These are phyloP conservation scores for Yamadazyma diospyri DNA, from an alignment of 1,139 yeast species.

Conservation along the genomic window DNA sequence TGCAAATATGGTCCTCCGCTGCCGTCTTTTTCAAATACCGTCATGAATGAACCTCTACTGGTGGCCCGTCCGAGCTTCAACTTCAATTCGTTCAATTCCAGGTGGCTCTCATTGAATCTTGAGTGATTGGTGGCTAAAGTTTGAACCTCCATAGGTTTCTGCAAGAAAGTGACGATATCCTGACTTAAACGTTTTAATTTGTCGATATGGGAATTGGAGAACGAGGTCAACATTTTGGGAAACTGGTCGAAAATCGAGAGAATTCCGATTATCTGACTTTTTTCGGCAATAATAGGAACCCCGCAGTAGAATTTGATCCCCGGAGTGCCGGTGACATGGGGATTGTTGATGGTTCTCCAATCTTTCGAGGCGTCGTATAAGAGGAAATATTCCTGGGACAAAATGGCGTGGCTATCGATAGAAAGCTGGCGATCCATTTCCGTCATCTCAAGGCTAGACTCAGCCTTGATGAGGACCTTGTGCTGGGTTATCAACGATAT, in stretches of 20 bases:
- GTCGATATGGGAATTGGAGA: conserved; percentile 32
- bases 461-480: conserved; percentile 47
- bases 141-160: conserved; percentile 24
- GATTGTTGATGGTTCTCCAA: conserved; percentile 63
- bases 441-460: conserved; percentile 42
- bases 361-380: conserved; percentile 59
- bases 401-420: conserved; percentile 62
- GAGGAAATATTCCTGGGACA: conserved; percentile 53
- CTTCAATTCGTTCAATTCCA: conserved; percentile 27
- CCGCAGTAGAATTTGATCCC: conserved; percentile 59
- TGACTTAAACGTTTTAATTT: conserved; percentile 35
- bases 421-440: conserved; percentile 55
- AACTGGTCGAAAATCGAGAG: conserved; percentile 58
- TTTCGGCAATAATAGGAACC: conserved; percentile 47
- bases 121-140: neutral
- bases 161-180: conserved; percentile 43
- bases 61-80: conserved; percentile 55
- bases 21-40: conserved; percentile 58
- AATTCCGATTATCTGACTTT: conserved; percentile 50
- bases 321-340: conserved; percentile 61
- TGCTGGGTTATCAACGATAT: conserved; percentile 53
- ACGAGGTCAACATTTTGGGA: conserved; percentile 26
- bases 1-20: conserved; percentile 56
- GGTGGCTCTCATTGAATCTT: conserved; percentile 13
- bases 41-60: conserved; percentile 30